Conservation (phyloP, 1,284 basidiomycete species). For the Cystobasidium slooffiae region DNA sequence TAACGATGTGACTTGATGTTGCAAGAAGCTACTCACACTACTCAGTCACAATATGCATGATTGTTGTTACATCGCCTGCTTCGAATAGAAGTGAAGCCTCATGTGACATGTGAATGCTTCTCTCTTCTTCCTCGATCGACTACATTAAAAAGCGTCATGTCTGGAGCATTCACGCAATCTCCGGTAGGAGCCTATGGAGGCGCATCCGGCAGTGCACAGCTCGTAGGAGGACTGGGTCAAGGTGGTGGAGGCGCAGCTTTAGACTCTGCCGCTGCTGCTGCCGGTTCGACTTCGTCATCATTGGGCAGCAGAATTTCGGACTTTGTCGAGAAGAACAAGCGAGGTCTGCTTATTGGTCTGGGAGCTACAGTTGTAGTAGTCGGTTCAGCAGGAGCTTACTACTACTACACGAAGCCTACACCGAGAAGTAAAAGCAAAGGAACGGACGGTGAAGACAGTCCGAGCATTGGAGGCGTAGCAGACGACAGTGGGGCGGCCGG, state of each 20-base stretch:
- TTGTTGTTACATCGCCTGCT: no score
- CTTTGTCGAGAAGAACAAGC: slow-evolving; percentile 75
- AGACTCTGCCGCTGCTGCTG: neutral
- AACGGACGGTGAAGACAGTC: slow-evolving; percentile 4
- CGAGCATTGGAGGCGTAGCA: slow-evolving; percentile 16
- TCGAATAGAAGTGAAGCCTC: neutral
- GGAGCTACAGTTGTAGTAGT: slow-evolving; percentile 71
- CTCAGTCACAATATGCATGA: no score
- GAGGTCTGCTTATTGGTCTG: slow-evolving; percentile 68
- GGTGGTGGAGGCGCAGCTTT: slow-evolving; percentile 16
- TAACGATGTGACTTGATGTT: no score
- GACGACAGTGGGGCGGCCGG: slow-evolving; percentile 18
- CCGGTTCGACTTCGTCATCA: slow-evolving; percentile 29
- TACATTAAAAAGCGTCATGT: neutral
- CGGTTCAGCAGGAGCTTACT: slow-evolving; percentile 77
- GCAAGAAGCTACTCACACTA: no score
- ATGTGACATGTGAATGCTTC: neutral
- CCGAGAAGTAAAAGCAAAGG: slow-evolving; percentile 23
- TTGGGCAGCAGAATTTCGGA: slow-evolving; percentile 50
- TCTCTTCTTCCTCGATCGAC: slow-evolving; percentile 2
- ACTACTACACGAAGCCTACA: slow-evolving; percentile 58
- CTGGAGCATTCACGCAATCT: slow-evolving; percentile 23
- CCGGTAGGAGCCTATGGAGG: slow-evolving; percentile 20
- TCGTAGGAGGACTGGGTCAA: slow-evolving; percentile 16
- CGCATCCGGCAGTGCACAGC: slow-evolving; percentile 25